Base-by-base conservation (phyloP, 441 rosid species). In the Eutrema salsugineum region DNA sequence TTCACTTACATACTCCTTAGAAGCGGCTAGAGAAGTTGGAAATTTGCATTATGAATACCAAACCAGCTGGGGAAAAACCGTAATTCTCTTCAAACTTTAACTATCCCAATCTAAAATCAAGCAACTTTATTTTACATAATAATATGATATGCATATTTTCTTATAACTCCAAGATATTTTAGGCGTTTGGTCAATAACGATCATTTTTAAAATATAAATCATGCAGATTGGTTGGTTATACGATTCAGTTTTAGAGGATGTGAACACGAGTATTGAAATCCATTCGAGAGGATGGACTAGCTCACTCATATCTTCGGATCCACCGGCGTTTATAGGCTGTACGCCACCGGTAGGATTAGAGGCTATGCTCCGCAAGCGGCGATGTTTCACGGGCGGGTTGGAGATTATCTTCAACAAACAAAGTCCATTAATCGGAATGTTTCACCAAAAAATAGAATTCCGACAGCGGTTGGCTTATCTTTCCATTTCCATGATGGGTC, bases 241-340 rank as follows among this genome's bases (percentile, higher is more conserved):
- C 10, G 72, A 38, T 22, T 71, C 80, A 19, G 42, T 66, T 1
- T 9, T 49, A 0, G 80, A 77, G 17, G 80, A 71, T 27, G 58
- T 3, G 7, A 59, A 77, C 72, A 71, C 76, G 0, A 20, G 94
- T 14, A 15, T 84, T 3, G 50, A 3, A 39, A 86, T 92, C 61
- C 94, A 92, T 14, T 10, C 77, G 2, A 83, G 75, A 80, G 96
- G 89, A 2, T 92, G 94, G 90, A 80, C 54, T 56, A 70, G 71
- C 57, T 40, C 64, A 1, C 65, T 22, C 14, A 8, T 42, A 1
- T 30, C 28, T 20, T 75, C 80, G 0, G 8, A 57, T 0, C 71
- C 80, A 32, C 80, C 80, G 0, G 63, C 72, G 11, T 76, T 76
- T 70, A 33, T 49, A 15, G 80, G 80, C 1, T 62, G 51, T 64